These are phyloP conservation scores for Russula sp. DNA, from an alignment of 768 basidiomycete species.

Conservation along the genomic window DNA sequence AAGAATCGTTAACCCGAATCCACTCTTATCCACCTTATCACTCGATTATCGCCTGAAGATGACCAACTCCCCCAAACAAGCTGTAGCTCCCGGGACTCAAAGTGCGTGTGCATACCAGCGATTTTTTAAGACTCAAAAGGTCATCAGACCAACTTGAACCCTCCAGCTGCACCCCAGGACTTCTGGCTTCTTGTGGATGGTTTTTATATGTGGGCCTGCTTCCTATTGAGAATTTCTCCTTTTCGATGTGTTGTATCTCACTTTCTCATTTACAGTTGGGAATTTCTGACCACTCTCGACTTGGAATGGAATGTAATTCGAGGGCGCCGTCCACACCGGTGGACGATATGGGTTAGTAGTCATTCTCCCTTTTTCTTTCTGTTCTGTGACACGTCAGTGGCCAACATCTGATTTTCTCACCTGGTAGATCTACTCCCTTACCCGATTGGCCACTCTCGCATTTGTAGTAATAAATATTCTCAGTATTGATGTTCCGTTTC, in stretches of 20 bases:
- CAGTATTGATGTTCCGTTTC: neutral
- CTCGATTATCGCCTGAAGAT: no score
- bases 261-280: neutral
- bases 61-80: no score
- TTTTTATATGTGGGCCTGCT: neutral
- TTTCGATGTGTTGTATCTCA: neutral
- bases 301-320: neutral
- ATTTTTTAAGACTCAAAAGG: no score
- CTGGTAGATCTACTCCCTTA: conserved; percentile 19
- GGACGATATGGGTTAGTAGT: conserved; percentile 20
- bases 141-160: no score
- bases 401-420: neutral
- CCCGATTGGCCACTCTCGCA: no score
- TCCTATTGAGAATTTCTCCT: no score
- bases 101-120: no score
- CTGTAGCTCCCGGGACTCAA: no score
- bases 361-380: neutral
- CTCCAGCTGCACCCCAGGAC: neutral
- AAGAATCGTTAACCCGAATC: neutral
- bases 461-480: conserved; percentile 4
- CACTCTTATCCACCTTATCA: no score
- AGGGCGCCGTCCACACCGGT: conserved; percentile 1
- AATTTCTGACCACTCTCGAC: neutral
- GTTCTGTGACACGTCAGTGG: neutral
- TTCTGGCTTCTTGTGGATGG: neutral